Conservation (phyloP, 2,329 filamentous ascomycete genomes). For the Botryotinia calthae region DNA sequence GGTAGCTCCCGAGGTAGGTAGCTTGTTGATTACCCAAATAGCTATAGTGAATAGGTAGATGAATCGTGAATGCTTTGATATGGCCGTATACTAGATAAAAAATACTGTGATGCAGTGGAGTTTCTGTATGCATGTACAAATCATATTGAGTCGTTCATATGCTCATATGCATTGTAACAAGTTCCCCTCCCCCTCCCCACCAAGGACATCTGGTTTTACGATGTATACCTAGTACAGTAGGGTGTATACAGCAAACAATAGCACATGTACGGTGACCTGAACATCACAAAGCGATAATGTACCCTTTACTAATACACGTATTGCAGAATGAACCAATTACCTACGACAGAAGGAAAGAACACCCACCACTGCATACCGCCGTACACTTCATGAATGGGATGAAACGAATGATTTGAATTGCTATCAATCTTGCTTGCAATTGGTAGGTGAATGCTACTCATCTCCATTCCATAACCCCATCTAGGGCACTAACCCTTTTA, state of each 20-base stretch:
- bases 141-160: not conserved
- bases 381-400: not conserved
- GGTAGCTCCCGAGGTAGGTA: not conserved
- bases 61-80: not conserved
- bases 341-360: not conserved
- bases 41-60: not conserved
- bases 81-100: not conserved
- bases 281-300: not conserved
- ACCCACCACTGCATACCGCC: not conserved
- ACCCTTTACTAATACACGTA: not conserved
- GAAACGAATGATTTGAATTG: not conserved
- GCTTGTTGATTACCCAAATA: not conserved
- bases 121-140: not conserved
- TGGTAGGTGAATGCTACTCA: not conserved
- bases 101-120: not conserved
- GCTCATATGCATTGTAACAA: not conserved
- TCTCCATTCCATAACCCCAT: not conserved
- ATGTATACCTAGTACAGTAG: not conserved
- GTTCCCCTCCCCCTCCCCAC: not conserved
- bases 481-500: slow-evolving; percentile 9
- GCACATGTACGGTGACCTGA: not conserved
- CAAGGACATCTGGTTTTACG: not conserved
- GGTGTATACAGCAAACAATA: not conserved
- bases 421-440: not conserved
- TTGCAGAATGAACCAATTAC: not conserved